Evolutionary conservation across 805 yeast species (phyloP).

Genomic region (Myxozyma nipponensis): DNA sequence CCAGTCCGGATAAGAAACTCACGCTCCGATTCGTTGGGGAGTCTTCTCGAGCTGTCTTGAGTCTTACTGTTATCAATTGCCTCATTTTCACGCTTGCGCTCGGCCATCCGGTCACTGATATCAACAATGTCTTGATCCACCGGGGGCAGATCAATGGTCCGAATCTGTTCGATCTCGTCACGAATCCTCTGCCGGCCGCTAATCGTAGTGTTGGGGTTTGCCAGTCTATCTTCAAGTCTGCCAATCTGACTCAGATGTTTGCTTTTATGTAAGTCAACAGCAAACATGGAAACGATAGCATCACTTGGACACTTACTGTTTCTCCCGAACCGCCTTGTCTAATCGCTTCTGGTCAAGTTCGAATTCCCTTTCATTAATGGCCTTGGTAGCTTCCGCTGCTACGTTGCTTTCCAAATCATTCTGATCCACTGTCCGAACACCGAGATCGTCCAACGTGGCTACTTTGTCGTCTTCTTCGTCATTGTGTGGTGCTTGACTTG

Average conservation of each 20-base stretch:
- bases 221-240: conserved; percentile 47
- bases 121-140: conserved; percentile 62
- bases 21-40: conserved; percentile 70
- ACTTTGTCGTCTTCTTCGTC: not conserved
- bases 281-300: not conserved
- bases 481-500: not conserved
- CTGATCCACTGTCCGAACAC: conserved; percentile 70
- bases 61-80: conserved; percentile 4
- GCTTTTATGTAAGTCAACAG: conserved; percentile 15
- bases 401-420: conserved; percentile 70
- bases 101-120: conserved; percentile 47
- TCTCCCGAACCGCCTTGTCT: conserved; percentile 56
- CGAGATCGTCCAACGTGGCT: conserved; percentile 39
- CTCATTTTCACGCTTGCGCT: conserved; percentile 30
- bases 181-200: conserved; percentile 56
- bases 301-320: conserved; percentile 28
- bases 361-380: conserved; percentile 56
- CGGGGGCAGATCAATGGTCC: conserved; percentile 49
- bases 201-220: conserved; percentile 55
- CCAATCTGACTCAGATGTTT: conserved; percentile 45
- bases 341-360: conserved; percentile 74
- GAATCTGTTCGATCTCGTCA: conserved; percentile 51
- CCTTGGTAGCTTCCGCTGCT: conserved; percentile 58
- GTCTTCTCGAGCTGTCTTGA: conserved; percentile 34
- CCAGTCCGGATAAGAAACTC: conserved; percentile 87